Conservation (phyloP, 2,329 filamentous ascomycete species). For the Rhinocladiella mackenziei region DNA sequence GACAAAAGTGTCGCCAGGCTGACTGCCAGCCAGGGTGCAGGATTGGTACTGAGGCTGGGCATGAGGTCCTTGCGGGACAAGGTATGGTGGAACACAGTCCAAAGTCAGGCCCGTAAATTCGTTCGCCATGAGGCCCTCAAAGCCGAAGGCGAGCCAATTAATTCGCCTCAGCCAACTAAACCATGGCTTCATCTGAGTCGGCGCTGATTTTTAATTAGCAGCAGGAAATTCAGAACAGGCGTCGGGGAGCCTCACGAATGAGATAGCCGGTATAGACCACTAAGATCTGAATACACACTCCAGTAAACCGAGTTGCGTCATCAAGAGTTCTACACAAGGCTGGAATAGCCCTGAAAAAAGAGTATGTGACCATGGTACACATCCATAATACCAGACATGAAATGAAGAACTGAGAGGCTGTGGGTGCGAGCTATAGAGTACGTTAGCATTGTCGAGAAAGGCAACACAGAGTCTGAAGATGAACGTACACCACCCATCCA, state of each 20-base stretch:
- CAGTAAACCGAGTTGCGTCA: constrained; percentile 48
- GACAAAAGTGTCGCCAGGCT: constrained; percentile 51
- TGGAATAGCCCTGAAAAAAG: constrained; percentile 50
- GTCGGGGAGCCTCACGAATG: constrained; percentile 39
- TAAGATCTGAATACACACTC: constrained; percentile 48
- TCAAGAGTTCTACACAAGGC: constrained; percentile 50
- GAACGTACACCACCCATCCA: constrained; percentile 49
- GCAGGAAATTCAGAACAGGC: not conserved
- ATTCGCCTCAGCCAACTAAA: constrained; percentile 63
- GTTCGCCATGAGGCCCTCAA: constrained; percentile 65
- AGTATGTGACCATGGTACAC: constrained; percentile 54
- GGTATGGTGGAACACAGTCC: constrained; percentile 51
- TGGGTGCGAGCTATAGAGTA: constrained; percentile 42
- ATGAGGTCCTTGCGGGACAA: constrained; percentile 53
- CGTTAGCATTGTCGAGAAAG: not conserved
- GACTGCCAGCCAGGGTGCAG: constrained; percentile 57
- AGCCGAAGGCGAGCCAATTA: constrained; percentile 65
- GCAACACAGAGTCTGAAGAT: not conserved
- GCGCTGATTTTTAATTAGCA: constrained; percentile 32
- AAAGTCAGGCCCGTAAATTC: constrained; percentile 61
- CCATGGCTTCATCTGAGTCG: constrained; percentile 59
- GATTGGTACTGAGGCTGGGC: constrained; percentile 51
- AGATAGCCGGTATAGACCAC: constrained; percentile 63
- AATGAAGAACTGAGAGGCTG: constrained; percentile 61
- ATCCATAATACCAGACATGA: constrained; percentile 53